These are phyloP conservation scores for Epichloe aotearoae DNA, from an alignment of 2,329 filamentous ascomycete species.

Conservation along the genomic window DNA sequence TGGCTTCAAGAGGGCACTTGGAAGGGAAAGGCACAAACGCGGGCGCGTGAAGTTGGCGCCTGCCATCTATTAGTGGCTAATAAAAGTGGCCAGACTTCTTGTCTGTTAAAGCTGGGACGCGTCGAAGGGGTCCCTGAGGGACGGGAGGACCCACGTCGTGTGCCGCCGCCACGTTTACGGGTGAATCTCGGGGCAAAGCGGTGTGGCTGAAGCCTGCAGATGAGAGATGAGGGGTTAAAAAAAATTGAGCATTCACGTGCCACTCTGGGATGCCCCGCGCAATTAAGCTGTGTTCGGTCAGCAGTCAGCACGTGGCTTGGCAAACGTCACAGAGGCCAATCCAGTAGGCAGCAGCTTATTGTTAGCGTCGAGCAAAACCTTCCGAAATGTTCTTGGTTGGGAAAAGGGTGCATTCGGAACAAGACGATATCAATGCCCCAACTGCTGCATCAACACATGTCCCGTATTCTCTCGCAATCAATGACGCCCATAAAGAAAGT, in stretches of 20 bases:
- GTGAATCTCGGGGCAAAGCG: background rate
- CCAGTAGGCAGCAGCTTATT: no score
- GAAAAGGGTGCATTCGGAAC: no score
- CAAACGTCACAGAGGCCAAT: background rate
- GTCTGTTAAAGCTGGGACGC: background rate
- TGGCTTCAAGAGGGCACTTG: background rate
- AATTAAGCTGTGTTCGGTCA: background rate
- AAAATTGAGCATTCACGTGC: background rate
- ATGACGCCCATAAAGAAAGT: no score
- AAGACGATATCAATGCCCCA: no score
- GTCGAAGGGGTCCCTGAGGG: background rate
- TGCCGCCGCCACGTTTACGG: background rate
- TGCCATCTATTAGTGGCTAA: background rate
- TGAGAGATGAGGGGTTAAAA: background rate
- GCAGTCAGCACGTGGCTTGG: background rate
- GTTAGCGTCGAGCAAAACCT: no score
- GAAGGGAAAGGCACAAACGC: background rate
- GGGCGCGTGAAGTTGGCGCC: constrained; percentile 4
- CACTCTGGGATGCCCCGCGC: background rate
- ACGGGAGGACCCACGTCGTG: background rate
- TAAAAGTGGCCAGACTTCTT: no score
- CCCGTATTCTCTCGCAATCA: no score
- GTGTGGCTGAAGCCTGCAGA: background rate
- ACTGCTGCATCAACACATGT: no score
- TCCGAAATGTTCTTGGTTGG: no score